phyloP scores from a whole-genome alignment of 176 grass and related monocot species.

The Aegilops umbellulata region DNA sequence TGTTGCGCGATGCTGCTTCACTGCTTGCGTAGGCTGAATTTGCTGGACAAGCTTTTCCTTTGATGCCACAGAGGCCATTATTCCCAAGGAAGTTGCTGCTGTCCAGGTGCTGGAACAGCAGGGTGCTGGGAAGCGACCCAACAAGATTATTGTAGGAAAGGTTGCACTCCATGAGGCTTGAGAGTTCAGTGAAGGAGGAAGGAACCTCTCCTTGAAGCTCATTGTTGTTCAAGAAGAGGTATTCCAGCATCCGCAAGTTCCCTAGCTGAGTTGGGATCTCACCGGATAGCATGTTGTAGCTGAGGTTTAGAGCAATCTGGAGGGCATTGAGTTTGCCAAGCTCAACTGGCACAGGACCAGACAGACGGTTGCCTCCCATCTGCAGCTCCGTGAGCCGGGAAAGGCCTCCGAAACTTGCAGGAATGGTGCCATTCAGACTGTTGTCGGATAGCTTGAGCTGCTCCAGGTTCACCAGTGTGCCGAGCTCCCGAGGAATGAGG shows the following conservation, averaged over 20 bases:
- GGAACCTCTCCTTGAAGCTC: conserved; percentile 78
- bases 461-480: conserved; percentile 78
- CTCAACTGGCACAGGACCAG: conserved; percentile 61
- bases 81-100: conserved; percentile 92
- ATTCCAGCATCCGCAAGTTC: conserved; percentile 78
- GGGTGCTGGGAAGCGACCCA: conserved; percentile 66
- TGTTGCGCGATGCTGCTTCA: conserved; percentile 32
- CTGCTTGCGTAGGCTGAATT: conserved; percentile 37
- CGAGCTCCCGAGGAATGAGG: conserved; percentile 64
- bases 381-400: conserved; percentile 79
- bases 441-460: conserved; percentile 82
- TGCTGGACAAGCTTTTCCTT: conserved; percentile 46
- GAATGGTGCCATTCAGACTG: conserved; percentile 75
- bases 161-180: conserved; percentile 85
- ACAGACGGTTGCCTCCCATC: conserved; percentile 81
- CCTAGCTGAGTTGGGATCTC: conserved; percentile 75
- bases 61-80: conserved; percentile 66
- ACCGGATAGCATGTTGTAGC: conserved; percentile 83
- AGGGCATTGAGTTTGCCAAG: conserved; percentile 73
- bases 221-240: conserved; percentile 91
- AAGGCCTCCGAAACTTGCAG: conserved; percentile 70
- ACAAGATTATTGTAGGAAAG: conserved; percentile 90
- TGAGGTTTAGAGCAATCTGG: conserved; percentile 92
- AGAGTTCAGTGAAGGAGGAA: conserved; percentile 63
- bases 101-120: conserved; percentile 68